Conservation (phyloP, 129 eudicot species). For the Rutidosis leptorrhynchoides region DNA sequence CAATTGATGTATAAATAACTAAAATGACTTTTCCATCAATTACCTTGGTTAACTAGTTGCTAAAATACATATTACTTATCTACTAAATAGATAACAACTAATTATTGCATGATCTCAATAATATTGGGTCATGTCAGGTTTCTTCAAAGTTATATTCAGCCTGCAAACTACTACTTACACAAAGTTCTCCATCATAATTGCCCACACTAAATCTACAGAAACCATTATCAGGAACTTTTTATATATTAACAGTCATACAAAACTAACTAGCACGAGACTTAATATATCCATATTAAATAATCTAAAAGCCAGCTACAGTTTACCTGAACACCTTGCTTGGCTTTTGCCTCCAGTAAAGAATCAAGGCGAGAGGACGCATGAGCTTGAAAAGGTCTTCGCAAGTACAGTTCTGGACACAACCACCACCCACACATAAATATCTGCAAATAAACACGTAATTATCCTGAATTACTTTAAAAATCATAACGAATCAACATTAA, state of each 20-base stretch:
- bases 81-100: not conserved
- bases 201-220: not conserved
- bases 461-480: constrained; percentile 9
- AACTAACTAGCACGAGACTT: not conserved
- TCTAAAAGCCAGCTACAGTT: constrained; percentile 3
- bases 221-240: not conserved
- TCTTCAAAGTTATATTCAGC: not conserved
- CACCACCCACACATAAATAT: constrained; percentile 99
- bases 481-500: not conserved
- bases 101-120: not conserved
- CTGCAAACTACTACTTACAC: not conserved
- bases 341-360: constrained; percentile 87
- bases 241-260: not conserved
- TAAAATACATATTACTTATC: not conserved
- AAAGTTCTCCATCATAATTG: not conserved
- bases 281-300: not conserved
- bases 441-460: constrained; percentile 47
- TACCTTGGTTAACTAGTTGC: not conserved
- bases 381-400: constrained; percentile 79
- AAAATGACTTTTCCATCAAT: not conserved
- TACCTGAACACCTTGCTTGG: constrained; percentile 99
- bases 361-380: constrained; percentile 86
- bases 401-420: constrained; percentile 94
- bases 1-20: not conserved
- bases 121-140: not conserved